Percentiles rank a stretch among this genome's conserved stretches.
Evolutionary conservation across 306 rosid genomes (phyloP).

Genomic region (Cicer cuneatum): DNA sequence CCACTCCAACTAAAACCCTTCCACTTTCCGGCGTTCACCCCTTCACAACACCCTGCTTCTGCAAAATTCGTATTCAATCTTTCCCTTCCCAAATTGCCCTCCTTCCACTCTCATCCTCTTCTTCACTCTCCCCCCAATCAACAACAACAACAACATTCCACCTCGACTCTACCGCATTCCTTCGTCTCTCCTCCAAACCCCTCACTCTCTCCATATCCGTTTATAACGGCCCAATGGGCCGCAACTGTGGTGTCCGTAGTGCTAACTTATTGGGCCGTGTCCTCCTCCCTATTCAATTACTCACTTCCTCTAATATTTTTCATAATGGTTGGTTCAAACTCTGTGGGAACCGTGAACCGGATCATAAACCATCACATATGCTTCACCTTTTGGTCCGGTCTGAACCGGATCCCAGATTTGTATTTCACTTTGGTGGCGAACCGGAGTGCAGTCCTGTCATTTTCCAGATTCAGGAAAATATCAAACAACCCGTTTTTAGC

Average conservation of each 20-base stretch:
- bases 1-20: conserved; percentile 58
- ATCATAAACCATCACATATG: conserved; percentile 50
- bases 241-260: conserved; percentile 59
- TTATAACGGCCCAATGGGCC: conserved; percentile 74
- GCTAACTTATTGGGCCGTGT: conserved; percentile 76
- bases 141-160: conserved; percentile 62
- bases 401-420: conserved; percentile 84
- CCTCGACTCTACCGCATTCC: conserved; percentile 62
- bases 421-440: conserved; percentile 85
- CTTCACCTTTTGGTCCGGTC: conserved; percentile 68
- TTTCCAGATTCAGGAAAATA: conserved; percentile 87
- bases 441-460: conserved; percentile 93
- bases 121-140: conserved; percentile 56
- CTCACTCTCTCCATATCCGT: conserved; percentile 63
- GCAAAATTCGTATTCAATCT: conserved; percentile 59
- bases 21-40: conserved; percentile 74
- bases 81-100: conserved; percentile 74
- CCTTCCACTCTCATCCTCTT: conserved; percentile 64
- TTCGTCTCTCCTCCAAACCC: conserved; percentile 59
- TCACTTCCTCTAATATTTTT: conserved; percentile 48
- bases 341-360: conserved; percentile 34
- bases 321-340: conserved; percentile 81
- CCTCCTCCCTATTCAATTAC: conserved; percentile 47
- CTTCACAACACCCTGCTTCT: conserved; percentile 82
- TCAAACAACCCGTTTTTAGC: conserved; percentile 84